Conservation (phyloP, 2,329 filamentous ascomycete species). For the Chrysoporthe austroafricana region DNA sequence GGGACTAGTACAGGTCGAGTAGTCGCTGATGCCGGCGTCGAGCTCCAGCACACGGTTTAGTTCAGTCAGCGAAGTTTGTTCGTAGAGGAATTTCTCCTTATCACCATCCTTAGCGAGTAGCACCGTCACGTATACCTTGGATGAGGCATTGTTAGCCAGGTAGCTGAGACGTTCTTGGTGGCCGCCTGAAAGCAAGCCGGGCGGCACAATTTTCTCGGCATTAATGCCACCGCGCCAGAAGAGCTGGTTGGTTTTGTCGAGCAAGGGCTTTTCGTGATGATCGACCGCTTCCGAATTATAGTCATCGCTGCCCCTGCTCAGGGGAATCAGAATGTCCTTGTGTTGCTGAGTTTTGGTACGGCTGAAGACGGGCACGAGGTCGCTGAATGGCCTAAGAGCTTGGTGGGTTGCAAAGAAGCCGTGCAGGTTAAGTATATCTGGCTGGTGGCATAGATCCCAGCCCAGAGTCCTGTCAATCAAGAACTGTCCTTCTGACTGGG, state of each 20-base stretch:
- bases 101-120: slow-evolving; percentile 53
- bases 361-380: slow-evolving; percentile 76
- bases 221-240: slow-evolving; percentile 77
- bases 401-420: slow-evolving; percentile 72
- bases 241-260: slow-evolving; percentile 64
- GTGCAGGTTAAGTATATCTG: slow-evolving; percentile 74
- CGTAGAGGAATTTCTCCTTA: slow-evolving; percentile 56
- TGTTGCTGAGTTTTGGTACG: slow-evolving; percentile 73
- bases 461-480: slow-evolving; percentile 67
- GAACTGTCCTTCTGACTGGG: slow-evolving; percentile 70
- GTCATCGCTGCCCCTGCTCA: slow-evolving; percentile 44
- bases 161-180: slow-evolving; percentile 74
- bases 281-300: slow-evolving; percentile 53
- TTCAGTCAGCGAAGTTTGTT: slow-evolving; percentile 54
- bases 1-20: slow-evolving; percentile 57
- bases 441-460: slow-evolving; percentile 74
- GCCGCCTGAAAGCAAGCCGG: slow-evolving; percentile 65
- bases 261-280: slow-evolving; percentile 49
- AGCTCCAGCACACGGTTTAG: slow-evolving; percentile 58
- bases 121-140: slow-evolving; percentile 53
- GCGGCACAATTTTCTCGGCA: slow-evolving; percentile 50
- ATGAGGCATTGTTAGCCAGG: slow-evolving; percentile 62
- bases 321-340: slow-evolving; percentile 76
- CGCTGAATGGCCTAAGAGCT: slow-evolving; percentile 62
- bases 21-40: slow-evolving; percentile 63